phyloP scores from a whole-genome alignment of 1,139 yeast genomes.

The Yamadazyma taylorii region DNA sequence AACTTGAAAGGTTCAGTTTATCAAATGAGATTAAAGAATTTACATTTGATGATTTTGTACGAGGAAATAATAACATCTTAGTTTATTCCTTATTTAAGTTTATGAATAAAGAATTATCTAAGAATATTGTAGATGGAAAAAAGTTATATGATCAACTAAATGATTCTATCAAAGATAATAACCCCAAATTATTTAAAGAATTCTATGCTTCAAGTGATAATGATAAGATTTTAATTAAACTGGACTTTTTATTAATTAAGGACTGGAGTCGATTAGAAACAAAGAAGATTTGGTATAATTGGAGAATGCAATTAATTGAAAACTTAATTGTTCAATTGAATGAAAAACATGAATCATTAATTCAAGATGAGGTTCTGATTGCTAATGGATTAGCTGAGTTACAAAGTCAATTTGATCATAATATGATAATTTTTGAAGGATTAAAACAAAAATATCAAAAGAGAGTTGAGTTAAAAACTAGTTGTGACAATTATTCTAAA shows the following conservation, averaged over 20 bases:
- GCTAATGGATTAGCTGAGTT: conserved; percentile 22
- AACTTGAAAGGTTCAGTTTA: conserved; percentile 25
- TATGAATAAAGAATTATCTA: conserved; percentile 53
- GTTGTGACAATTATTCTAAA: conserved; percentile 18
- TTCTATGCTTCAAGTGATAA: conserved; percentile 39
- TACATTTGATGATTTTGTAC: conserved; percentile 28
- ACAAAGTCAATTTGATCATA: conserved; percentile 16
- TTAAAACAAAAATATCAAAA: conserved; percentile 25
- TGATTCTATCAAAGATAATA: conserved; percentile 42
- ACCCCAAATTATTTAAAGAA: conserved; percentile 50
- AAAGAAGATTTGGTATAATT: conserved; percentile 54
- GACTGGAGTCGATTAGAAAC: conserved; percentile 53
- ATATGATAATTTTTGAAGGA: conserved; percentile 13
- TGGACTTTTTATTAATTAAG: conserved; percentile 45
- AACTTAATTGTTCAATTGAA: conserved; percentile 39
- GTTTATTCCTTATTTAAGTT: conserved; percentile 51
- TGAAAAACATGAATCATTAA: conserved; percentile 25
- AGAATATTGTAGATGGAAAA: conserved; percentile 50
- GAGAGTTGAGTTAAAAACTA: conserved; percentile 20
- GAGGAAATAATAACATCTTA: conserved; percentile 32
- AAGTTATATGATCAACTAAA: conserved; percentile 44
- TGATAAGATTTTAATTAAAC: conserved; percentile 40
- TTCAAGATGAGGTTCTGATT: conserved; percentile 26
- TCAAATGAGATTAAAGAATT: conserved; percentile 18
- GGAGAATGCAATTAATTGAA: conserved; percentile 50